Conservation (phyloP, 192 early-diverging fungal species). For the Thoreauomyces humboldtii region DNA sequence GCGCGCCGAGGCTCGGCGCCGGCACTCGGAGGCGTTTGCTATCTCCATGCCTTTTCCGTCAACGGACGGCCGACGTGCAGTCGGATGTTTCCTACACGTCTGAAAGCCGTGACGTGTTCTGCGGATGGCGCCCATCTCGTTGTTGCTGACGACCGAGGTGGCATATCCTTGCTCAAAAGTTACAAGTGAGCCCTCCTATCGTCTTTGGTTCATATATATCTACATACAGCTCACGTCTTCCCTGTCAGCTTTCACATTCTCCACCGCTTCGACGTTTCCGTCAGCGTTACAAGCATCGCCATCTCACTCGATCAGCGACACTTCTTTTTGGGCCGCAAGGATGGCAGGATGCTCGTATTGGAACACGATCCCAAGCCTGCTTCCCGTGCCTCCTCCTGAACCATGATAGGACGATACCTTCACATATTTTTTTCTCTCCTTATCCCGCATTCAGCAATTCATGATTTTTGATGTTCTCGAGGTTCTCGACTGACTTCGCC, state of each 20-base stretch:
- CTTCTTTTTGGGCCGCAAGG: constrained; percentile 33
- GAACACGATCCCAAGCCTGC: constrained; percentile 12
- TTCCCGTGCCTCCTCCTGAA: not conserved
- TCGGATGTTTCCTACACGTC: constrained; percentile 22
- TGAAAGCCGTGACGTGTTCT: constrained; percentile 16
- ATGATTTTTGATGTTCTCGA: no score
- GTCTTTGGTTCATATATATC: no score
- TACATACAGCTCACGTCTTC: no score
- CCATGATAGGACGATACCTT: no score
- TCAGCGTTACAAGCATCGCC: constrained; percentile 9
- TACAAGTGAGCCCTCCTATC: constrained; percentile 23
- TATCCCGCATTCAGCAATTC: no score
- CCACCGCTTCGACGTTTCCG: constrained; percentile 33
- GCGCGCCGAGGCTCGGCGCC: constrained; percentile 1
- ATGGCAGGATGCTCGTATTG: constrained; percentile 32
- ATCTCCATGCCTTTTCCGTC: constrained; percentile 35
- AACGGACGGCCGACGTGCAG: constrained; percentile 28
- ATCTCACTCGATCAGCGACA: constrained; percentile 26
- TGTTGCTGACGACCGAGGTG: constrained; percentile 23
- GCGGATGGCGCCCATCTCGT: constrained; percentile 24
- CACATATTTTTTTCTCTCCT: no score
- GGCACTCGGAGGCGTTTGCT: constrained; percentile 9
- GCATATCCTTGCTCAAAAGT: constrained; percentile 19
- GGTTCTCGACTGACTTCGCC: no score
- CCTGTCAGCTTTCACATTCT: constrained; percentile 22